Base-by-base conservation (phyloP, 441 rosid genomes). In the Brassica hybrid region DNA sequence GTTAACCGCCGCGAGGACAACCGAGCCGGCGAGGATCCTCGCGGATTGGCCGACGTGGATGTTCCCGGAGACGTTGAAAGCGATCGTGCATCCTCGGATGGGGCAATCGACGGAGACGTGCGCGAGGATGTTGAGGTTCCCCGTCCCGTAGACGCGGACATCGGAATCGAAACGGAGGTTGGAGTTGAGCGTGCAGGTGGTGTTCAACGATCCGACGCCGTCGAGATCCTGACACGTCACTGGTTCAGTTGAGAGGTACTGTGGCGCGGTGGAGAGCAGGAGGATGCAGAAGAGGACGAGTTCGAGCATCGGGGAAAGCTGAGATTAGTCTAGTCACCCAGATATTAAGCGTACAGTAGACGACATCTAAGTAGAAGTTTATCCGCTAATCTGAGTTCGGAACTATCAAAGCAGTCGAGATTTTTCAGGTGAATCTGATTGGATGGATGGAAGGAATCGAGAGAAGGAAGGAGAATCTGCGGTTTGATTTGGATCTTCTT, bases 171-270 rank as follows among this genome's bases (percentile, higher is more conserved):
- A 80, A 73, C 77, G 80, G 87, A 92, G 80, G 85, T 94, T 86
- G 45, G 97, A 89, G 79, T 89, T 92, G 58, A 94, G 76, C 76
- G 88, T 83, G 80, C 98, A 96, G 14, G 97, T 91, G 12, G 97
- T 89, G 83, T 94, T 83, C 71, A 96, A 84, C 8, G 93, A 90
- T 79, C 99, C 99, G 69, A 94, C 97, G 71, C 99, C 99, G 77
- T 80, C 90, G 60, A 96, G 80, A 77, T 91, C 96, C 73, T 84
- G 92, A 74, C 99, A 95, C 41, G 83, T 74, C 75, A 78, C 67
- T 5, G 54, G 54, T n/a, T 48, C 17, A 5, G 54, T n/a, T 16
- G 2, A 48, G 17, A 48, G 54, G 1, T 48, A n/a, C 54, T n/a
- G 54, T 74, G 84, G 76, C 11, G 78, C 34, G 58, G 79, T 48